phyloP scores from a whole-genome alignment of 768 basidiomycete species.

The Chalciporus piperatus region DNA sequence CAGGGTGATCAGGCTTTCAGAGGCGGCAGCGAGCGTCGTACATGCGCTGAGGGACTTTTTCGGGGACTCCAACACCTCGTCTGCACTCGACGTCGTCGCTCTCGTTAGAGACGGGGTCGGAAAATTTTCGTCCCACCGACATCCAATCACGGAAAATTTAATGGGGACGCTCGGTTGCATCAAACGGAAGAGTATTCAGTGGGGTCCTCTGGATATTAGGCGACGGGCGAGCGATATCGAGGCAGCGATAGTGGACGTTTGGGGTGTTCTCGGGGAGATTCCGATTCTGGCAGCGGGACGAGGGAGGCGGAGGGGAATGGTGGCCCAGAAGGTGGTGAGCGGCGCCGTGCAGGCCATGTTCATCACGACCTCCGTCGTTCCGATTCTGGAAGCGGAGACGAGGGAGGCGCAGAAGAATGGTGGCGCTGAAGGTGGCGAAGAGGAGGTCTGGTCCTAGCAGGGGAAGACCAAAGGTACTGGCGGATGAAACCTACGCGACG shows the following conservation, averaged over 20 bases:
- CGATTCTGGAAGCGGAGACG: conserved; percentile 85
- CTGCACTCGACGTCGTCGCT: conserved; percentile 92
- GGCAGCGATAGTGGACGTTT: conserved; percentile 69
- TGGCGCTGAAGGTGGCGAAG: conserved; percentile 46
- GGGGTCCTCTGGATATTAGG: conserved; percentile 99
- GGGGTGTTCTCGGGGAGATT: conserved; percentile 92
- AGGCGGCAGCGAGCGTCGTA: conserved; percentile 93
- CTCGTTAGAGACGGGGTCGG: conserved; percentile 92
- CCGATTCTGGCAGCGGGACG: conserved; percentile 97
- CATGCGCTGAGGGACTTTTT: conserved; percentile 93
- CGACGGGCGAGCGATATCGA: conserved; percentile 65
- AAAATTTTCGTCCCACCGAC: conserved; percentile 87
- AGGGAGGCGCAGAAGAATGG: conserved; percentile 61
- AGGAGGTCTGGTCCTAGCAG: conserved; percentile 39
- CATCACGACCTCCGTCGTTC: too few species aligned
- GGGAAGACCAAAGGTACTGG: conserved; percentile 74
- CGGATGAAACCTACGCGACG: conserved; percentile 97
- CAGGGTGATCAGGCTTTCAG: conserved; percentile 94
- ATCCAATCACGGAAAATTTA: conserved; percentile 82
- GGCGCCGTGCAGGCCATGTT: too few species aligned
- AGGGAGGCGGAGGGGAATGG: too few species aligned
- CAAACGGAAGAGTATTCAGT: conserved; percentile 93
- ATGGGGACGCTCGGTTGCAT: conserved; percentile 78
- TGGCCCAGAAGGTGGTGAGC: too few species aligned
- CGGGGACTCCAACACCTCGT: conserved; percentile 91